Base-by-base conservation (phyloP, 352 stramenopile genomes). In the Pythium phragmitis region DNA sequence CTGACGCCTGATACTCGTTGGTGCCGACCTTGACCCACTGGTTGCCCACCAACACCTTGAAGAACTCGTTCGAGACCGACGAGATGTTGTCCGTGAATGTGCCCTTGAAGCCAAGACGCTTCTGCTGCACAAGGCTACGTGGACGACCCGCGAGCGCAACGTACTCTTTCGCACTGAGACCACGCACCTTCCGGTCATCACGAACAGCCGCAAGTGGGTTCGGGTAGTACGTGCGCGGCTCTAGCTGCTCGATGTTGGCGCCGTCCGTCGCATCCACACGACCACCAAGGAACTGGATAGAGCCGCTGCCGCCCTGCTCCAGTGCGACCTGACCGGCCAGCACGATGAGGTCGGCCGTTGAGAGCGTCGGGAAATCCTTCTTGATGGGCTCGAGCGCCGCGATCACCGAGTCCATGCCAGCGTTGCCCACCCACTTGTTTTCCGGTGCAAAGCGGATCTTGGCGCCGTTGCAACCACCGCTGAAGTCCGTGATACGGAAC, bases 331-430 rank as follows among this genome's bases (percentile, higher is more conserved):
- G 77, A 16, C 88, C 91, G n/a, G 89, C 86, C 16, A 97, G 82
- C 4, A 87, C 96, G 65, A 90, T 98, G 17, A 98, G 69, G 74
- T 98, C 94, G 0, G 82, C 87, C 73, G 96, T 97, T 8, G 73
- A 83, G 39, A 97, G 82, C 34, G 65, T 67, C 2, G 85, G 77
- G 68, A 94, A 82, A 57, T 96, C 84, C 21, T 84, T 75, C 68
- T 97, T 94, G 60, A 98, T 79, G 6, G 79, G 70, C 39, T 91
- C 74, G 11, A 96, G 76, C n/a, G 92, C 67, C 17, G 77, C 70
- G 11, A 95, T 39, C 11, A 77, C 85, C 42, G 73, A 83, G 43
- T 65, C 59, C 3, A 97, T 63, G 51, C 85, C 87, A 9, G 85
- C 84, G 65, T 97, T 97, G 42, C 77, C 88, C 42, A 68, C 86